Evolutionary conservation across 768 basidiomycete species (phyloP).

Genomic region (Russula foetens): DNA sequence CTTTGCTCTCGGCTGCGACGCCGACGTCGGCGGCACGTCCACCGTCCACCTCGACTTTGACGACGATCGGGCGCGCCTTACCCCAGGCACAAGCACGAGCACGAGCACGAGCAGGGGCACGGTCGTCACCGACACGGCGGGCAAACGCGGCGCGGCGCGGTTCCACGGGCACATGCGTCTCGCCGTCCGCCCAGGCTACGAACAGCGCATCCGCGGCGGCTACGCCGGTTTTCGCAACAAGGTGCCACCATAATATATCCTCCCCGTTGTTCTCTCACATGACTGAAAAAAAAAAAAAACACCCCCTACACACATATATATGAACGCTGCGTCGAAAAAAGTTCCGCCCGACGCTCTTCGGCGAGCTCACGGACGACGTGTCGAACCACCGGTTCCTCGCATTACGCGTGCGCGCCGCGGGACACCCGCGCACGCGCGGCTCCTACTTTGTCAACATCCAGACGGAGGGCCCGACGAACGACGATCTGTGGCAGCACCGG

Average conservation of each 20-base stretch:
- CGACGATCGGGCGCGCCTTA: conserved; percentile 35
- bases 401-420: conserved; percentile 68
- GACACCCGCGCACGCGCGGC: conserved; percentile 65
- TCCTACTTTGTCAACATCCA: conserved; percentile 95
- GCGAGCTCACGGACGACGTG: conserved; percentile 78
- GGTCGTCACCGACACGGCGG: neutral
- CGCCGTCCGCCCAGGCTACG: conserved; percentile 55
- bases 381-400: conserved; percentile 75
- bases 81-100: neutral
- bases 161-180: conserved; percentile 81
- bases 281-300: no score
- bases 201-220: conserved; percentile 67
- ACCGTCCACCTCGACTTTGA: conserved; percentile 72
- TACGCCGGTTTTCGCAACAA: conserved; percentile 90
- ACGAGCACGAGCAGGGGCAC: neutral
- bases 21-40: conserved; percentile 80
- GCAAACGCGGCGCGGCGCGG: conserved; percentile 40
- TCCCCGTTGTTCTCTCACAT: no score
- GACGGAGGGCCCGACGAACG: conserved; percentile 71
- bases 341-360: conserved; percentile 79
- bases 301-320: no score
- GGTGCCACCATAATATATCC: conserved; percentile 39
- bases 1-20: conserved; percentile 79
- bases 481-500: conserved; percentile 92
- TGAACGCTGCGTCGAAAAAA: no score